Conservation (phyloP, 1,284 basidiomycete genomes). For the Ustilago hordei region DNA sequence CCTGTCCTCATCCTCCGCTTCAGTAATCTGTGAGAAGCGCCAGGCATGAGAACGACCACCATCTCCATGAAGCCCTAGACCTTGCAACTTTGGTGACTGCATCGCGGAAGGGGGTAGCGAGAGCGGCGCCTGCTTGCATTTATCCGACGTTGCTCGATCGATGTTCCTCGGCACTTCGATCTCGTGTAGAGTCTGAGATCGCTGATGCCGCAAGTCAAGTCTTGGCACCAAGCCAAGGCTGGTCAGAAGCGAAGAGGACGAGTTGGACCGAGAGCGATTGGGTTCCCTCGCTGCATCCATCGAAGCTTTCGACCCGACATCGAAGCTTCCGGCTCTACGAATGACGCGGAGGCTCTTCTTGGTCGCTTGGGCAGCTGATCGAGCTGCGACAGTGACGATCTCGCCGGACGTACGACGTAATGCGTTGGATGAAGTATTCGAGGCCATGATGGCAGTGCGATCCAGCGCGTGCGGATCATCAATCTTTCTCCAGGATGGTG, state of each 20-base stretch:
- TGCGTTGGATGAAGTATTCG: constrained; percentile 24
- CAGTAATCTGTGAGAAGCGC: constrained; percentile 50
- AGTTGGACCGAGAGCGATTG: constrained; percentile 39
- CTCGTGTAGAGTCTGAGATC: constrained; percentile 34
- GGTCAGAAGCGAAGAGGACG: constrained; percentile 34
- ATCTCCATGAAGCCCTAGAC: constrained; percentile 25
- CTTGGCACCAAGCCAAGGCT: constrained; percentile 15
- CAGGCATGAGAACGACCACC: constrained; percentile 9
- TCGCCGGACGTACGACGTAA: constrained; percentile 44
- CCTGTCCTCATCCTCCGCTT: constrained; percentile 43
- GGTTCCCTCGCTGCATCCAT: constrained; percentile 3
- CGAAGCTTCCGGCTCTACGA: constrained; percentile 46
- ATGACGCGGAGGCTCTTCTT: constrained; percentile 41
- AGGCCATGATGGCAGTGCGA: constrained; percentile 29
- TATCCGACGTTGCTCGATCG: neutral
- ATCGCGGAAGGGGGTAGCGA: constrained; percentile 19
- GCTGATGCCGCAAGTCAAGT: constrained; percentile 26
- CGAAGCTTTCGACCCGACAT: constrained; percentile 31
- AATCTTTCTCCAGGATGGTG: constrained; percentile 19
- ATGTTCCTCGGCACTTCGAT: neutral
- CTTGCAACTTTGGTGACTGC: constrained; percentile 24
- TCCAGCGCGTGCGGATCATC: constrained; percentile 28
- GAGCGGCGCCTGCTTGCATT: constrained; percentile 7
- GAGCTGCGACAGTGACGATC: constrained; percentile 34
- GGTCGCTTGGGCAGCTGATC: constrained; percentile 36